Conservation (phyloP, 1,139 yeast genomes). For the Pneumocystis carinii region DNA sequence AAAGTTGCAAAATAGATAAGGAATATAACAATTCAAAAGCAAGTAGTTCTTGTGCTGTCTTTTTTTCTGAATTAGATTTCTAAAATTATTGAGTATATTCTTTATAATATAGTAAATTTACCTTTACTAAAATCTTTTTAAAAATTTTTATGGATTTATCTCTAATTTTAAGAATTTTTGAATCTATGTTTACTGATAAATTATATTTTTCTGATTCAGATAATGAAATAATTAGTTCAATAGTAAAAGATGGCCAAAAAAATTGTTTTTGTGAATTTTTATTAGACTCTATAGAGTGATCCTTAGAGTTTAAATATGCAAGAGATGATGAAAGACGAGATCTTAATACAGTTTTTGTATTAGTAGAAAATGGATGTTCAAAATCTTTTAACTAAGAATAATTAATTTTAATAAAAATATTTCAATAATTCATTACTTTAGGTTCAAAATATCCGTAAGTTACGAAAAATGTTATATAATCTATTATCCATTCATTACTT, state of each 20-base stretch:
- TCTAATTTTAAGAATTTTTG: constrained; percentile 37
- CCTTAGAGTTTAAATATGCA: constrained; percentile 3
- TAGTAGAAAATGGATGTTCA: constrained; percentile 11
- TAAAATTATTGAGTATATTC: constrained; percentile 17
- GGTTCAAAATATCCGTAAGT: neutral
- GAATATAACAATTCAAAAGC: constrained; percentile 68
- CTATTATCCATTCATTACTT: neutral
- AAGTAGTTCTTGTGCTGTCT: constrained; percentile 25
- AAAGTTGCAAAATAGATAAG: constrained; percentile 63
- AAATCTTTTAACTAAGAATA: neutral
- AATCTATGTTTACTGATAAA: constrained; percentile 28
- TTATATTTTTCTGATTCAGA: constrained; percentile 12
- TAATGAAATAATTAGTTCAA: constrained; percentile 2
- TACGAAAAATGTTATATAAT: neutral
- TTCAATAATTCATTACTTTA: neutral
- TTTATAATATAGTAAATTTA: constrained; percentile 27
- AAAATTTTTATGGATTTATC: constrained; percentile 39
- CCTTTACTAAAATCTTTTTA: constrained; percentile 30
- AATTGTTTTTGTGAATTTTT: neutral
- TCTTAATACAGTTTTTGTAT: constrained; percentile 10
- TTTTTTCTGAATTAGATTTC: neutral
- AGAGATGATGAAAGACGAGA: constrained; percentile 7
- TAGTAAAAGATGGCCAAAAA: neutral
- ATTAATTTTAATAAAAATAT: neutral
- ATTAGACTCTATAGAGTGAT: constrained; percentile 3